phyloP scores from a whole-genome alignment of 106 monocot genomes.

The Agapanthus africanus region DNA sequence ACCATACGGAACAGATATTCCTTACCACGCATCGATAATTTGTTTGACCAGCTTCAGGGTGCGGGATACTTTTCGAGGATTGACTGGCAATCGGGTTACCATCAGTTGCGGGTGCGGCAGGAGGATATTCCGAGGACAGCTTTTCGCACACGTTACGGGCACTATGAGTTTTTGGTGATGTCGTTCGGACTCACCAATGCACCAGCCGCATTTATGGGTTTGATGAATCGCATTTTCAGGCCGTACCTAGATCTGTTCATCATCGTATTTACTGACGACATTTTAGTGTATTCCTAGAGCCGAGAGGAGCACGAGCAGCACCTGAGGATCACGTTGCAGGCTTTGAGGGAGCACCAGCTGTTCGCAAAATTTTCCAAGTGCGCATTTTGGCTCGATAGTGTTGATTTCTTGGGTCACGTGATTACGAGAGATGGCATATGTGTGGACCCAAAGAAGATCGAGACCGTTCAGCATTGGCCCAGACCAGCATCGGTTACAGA shows the following conservation, averaged over 20 bases:
- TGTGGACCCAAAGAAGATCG: background rate
- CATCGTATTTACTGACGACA: background rate
- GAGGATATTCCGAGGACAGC: background rate
- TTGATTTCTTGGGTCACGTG: background rate
- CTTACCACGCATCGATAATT: no score
- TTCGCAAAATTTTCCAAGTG: background rate
- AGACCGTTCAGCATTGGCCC: background rate
- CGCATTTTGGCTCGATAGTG: background rate
- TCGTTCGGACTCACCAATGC: background rate
- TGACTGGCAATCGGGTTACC: background rate
- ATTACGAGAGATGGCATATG: background rate
- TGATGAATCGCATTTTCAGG: background rate
- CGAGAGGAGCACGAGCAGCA: background rate
- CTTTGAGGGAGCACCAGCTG: background rate
- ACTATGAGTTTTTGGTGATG: slow-evolving; percentile 1
- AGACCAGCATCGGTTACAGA: background rate
- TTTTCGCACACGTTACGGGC: background rate
- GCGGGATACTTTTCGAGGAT: background rate
- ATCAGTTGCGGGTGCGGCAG: background rate
- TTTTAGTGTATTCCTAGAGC: background rate
- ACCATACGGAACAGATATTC: no score
- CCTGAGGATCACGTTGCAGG: background rate
- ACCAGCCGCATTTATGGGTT: background rate
- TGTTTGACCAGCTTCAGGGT: background rate
- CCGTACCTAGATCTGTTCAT: background rate